A percentile compares a stretch with the other conserved stretches of the same genome.
Evolutionary conservation across 1,284 basidiomycete genomes (phyloP).

Genomic region (Ustilago crameri): DNA sequence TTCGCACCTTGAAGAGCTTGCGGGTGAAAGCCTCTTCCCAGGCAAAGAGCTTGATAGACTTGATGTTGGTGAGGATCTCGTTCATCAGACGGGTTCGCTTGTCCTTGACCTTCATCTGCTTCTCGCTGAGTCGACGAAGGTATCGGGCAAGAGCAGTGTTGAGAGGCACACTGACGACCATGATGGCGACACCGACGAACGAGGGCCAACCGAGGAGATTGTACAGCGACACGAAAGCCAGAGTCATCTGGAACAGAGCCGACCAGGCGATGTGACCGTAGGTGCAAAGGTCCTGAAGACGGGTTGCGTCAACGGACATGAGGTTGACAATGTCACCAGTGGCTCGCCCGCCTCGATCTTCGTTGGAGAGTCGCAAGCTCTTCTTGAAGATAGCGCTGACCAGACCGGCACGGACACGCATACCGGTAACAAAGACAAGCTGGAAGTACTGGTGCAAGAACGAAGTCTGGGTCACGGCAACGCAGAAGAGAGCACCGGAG

Average conservation of each 20-base stretch:
- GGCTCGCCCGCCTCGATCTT: slow-evolving; percentile 82
- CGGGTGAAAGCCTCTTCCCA: slow-evolving; percentile 70
- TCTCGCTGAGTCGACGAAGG: slow-evolving; percentile 79
- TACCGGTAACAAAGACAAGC: slow-evolving; percentile 69
- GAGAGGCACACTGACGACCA: slow-evolving; percentile 75
- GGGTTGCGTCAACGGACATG: slow-evolving; percentile 89
- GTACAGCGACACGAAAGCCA: slow-evolving; percentile 75
- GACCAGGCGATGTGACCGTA: slow-evolving; percentile 83
- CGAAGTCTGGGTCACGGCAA: slow-evolving; percentile 78
- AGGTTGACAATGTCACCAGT: slow-evolving; percentile 88
- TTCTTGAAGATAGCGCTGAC: slow-evolving; percentile 85
- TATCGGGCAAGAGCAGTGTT: slow-evolving; percentile 80
- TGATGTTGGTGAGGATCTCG: slow-evolving; percentile 65
- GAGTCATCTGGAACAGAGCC: slow-evolving; percentile 71
- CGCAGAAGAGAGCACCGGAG: slow-evolving; percentile 72
- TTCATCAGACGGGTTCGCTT: slow-evolving; percentile 69
- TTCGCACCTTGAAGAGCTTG: slow-evolving; percentile 78
- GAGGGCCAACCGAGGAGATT: slow-evolving; percentile 81
- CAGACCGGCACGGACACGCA: slow-evolving; percentile 83
- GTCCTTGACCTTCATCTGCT: slow-evolving; percentile 90
- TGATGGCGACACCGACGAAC: slow-evolving; percentile 82
- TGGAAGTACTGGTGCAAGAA: slow-evolving; percentile 85
- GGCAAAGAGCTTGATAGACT: slow-evolving; percentile 65
- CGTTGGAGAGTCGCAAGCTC: slow-evolving; percentile 75
- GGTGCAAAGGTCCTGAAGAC: slow-evolving; percentile 87